Evolutionary conservation across 179 eudicot species (phyloP).

Genomic region (Heliamphora pulchella): DNA sequence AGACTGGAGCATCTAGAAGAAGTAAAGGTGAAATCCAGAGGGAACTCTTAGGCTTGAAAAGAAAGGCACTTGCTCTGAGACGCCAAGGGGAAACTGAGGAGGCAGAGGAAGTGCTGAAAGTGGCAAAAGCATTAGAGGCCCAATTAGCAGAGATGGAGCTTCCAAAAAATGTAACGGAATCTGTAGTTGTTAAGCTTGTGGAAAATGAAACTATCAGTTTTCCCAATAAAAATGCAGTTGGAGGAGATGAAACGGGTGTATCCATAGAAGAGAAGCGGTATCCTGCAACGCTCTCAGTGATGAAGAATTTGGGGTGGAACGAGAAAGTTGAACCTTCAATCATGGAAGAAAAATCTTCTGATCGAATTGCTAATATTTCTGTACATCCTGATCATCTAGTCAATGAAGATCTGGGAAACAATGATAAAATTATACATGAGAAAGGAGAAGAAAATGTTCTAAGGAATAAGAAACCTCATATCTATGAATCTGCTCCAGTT

Average conservation of each 20-base stretch:
- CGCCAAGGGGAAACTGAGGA: constrained; percentile 77
- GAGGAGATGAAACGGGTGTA: constrained; percentile 24
- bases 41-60: constrained; percentile 74
- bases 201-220: constrained; percentile 13
- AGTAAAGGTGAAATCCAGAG: constrained; percentile 76
- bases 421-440: constrained; percentile 14
- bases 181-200: constrained; percentile 16
- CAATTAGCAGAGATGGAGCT: constrained; percentile 69
- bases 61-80: constrained; percentile 75
- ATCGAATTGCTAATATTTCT: constrained; percentile 5
- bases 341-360: constrained; percentile 19
- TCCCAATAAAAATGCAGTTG: constrained; percentile 11
- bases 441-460: constrained; percentile 26
- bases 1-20: constrained; percentile 31
- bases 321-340: constrained; percentile 26
- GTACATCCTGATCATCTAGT: neutral
- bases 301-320: constrained; percentile 47
- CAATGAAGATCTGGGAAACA: constrained; percentile 11
- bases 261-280: constrained; percentile 44
- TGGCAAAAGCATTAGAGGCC: constrained; percentile 63
- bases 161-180: constrained; percentile 30
- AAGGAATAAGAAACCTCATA: constrained; percentile 14
- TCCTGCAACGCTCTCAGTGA: neutral
- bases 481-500: constrained; percentile 17
- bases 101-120: constrained; percentile 69